Conservation (phyloP, 805 yeast species). For the Priceomyces melissophilus region DNA sequence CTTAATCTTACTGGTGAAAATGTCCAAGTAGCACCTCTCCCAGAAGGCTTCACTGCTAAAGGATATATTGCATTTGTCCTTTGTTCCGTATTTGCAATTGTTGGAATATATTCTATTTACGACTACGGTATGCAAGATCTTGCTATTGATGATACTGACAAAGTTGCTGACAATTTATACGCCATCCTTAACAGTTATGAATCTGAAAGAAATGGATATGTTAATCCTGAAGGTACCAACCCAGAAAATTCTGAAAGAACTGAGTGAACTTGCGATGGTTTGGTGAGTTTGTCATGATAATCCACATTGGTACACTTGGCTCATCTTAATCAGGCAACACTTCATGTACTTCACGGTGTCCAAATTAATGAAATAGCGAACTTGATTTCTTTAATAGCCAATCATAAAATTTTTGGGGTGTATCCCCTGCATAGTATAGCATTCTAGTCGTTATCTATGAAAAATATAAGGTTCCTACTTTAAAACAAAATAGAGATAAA, state of each 20-base stretch:
- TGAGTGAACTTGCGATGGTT: no score
- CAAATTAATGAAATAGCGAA: neutral
- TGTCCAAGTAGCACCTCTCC: conserved; percentile 58
- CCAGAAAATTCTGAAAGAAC: no score
- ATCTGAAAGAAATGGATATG: conserved; percentile 21
- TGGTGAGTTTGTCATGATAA: no score
- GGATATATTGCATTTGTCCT: conserved; percentile 63
- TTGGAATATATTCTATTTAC: conserved; percentile 58
- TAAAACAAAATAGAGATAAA: neutral
- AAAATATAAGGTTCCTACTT: neutral
- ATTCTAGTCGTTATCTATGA: no score
- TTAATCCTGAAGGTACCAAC: neutral
- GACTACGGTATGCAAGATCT: conserved; percentile 66
- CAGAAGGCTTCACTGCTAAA: conserved; percentile 65
- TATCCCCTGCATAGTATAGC: neutral
- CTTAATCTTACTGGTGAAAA: conserved; percentile 58
- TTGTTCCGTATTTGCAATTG: conserved; percentile 54
- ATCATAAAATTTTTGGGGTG: neutral
- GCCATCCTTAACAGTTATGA: conserved; percentile 27
- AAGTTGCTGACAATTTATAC: conserved; percentile 34
- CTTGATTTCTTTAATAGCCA: neutral
- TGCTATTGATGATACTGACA: conserved; percentile 45
- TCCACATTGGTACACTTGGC: no score
- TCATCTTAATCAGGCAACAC: no score
- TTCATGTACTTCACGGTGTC: no score